Percentiles rank a stretch among this genome's conserved stretches.
Evolutionary conservation across 2,329 filamentous ascomycete genomes (phyloP).

Genomic region (Colletotrichum siamense): DNA sequence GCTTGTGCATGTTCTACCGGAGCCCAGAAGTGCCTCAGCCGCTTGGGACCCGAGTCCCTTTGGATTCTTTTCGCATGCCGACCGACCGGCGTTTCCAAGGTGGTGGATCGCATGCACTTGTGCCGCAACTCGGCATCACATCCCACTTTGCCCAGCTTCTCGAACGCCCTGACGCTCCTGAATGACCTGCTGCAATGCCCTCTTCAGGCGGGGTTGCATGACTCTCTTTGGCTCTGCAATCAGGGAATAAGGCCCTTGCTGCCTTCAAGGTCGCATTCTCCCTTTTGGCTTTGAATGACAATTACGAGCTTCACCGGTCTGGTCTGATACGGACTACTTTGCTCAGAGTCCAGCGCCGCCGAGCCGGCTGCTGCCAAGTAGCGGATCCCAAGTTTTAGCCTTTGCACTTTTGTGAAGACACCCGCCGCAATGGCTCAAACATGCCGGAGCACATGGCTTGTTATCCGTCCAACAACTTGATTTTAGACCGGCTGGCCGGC

Average conservation of each 20-base stretch:
- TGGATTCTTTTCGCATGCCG: neutral
- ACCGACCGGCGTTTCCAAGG: neutral
- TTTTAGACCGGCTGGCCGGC: neutral
- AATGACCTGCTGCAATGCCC: neutral
- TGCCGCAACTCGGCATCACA: neutral
- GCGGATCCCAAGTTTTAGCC: neutral
- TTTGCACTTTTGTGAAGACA: neutral
- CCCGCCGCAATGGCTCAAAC: neutral
- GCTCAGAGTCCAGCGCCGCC: neutral
- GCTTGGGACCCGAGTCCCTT: neutral
- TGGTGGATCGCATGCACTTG: neutral
- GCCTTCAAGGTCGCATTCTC: neutral
- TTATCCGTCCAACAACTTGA: neutral
- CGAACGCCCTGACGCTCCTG: neutral
- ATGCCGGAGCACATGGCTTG: neutral
- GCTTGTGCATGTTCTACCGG: neutral
- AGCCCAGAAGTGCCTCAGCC: neutral
- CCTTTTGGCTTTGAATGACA: neutral
- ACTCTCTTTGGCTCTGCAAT: neutral
- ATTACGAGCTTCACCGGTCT: neutral
- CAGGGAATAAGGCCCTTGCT: neutral
- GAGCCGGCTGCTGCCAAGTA: neutral
- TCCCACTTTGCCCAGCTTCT: neutral
- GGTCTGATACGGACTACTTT: neutral
- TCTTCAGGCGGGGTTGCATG: neutral